Conservation (phyloP, 768 basidiomycete species). For the Amanita rubescens region DNA sequence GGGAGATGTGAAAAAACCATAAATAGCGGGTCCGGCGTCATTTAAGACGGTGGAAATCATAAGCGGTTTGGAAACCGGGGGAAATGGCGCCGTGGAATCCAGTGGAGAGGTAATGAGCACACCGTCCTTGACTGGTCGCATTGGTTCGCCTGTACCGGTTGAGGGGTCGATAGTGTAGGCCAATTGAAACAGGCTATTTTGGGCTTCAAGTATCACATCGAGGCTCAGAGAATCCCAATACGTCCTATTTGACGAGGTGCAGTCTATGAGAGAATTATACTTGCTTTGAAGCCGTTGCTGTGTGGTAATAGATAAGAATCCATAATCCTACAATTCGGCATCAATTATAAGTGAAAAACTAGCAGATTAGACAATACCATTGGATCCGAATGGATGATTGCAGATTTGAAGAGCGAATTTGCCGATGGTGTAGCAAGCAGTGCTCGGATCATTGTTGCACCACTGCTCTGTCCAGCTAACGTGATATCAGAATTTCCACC, state of each 20-base stretch:
- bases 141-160: conserved; percentile 46
- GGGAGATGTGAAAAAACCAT: conserved; percentile 29
- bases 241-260: conserved; percentile 33
- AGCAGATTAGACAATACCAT: conserved; percentile 43
- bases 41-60: conserved; percentile 64
- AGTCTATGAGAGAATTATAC: conserved; percentile 43
- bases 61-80: conserved; percentile 53
- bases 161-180: conserved; percentile 43
- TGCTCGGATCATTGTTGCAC: conserved; percentile 71
- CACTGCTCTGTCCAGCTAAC: conserved; percentile 77
- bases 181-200: conserved; percentile 36
- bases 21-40: conserved; percentile 67
- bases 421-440: conserved; percentile 70
- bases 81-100: conserved; percentile 54
- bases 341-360: neutral
- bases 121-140: conserved; percentile 65
- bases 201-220: conserved; percentile 44
- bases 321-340: conserved; percentile 49
- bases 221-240: conserved; percentile 49
- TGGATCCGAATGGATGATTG: conserved; percentile 82
- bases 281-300: conserved; percentile 46
- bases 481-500: conserved; percentile 62
- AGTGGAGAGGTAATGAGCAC: conserved; percentile 60
- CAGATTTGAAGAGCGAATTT: conserved; percentile 62
- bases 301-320: conserved; percentile 49